Base-by-base conservation (phyloP, 805 yeast genomes). In the Metschnikowia shivogae region DNA sequence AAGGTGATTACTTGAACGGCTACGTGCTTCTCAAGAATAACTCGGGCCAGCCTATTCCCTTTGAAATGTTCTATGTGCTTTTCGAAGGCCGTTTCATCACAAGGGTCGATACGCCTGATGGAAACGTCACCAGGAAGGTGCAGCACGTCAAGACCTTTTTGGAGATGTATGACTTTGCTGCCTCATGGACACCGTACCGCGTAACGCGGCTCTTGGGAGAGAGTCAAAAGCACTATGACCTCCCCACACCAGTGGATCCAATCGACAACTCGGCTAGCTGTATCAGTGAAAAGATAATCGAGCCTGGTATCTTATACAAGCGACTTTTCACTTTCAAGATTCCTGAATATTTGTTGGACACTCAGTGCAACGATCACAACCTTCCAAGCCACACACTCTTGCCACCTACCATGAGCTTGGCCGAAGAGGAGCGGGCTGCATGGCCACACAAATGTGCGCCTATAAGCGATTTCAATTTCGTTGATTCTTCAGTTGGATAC, bases 1-100 rank as follows among this genome's bases (percentile, higher is more conserved):
- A 83, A 10, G 88, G 88, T n/a, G 89, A 84, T 56, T 69, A 70
- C 17, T 68, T 84, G 11, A 74, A 78, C 55, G 92, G 92, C 0
- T 78, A 74, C 47, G 60, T 70, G 4, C 48, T 59, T 22, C 60
- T 68, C 7, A 63, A 66, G 42, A 80, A 80, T 53, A 63, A 53
- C 6, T 60, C 77, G 1, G 42, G 57, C 1, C 50, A 61, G 13
- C 64, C 70, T 0, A 66, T 83, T 17, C 75, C 76, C 2, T 84
- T 82, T 56, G 84, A 82, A 52, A 79, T 80, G 81, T 77, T 83
- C 56, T 70, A 77, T 43, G 75, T 80, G 6, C 67, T 81, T 1
- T 64, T 81, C 28, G 86, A 81, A 55, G 86, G 85, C 1, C 62
- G 59, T 13, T 57, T 65, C 22, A 65, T 69, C 4, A 57, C 66